Evolutionary conservation across 805 yeast species (phyloP).

Genomic region (Candida anglica): DNA sequence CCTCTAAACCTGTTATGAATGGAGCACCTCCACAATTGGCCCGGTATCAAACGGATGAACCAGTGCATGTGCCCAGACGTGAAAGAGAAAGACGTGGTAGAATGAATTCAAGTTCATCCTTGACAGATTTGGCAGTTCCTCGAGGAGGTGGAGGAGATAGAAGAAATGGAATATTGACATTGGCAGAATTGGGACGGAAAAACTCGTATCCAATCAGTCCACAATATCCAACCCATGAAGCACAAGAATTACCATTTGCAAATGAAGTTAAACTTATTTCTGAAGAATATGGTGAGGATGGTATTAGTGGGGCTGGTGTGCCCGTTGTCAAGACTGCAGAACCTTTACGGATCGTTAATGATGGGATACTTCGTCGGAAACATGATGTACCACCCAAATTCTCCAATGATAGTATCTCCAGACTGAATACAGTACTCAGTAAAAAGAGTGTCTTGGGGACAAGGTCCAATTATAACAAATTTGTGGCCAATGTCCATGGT

Average conservation of each 20-base stretch:
- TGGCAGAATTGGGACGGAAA: not conserved
- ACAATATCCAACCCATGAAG: not conserved
- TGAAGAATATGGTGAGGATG: slow-evolving; percentile 12
- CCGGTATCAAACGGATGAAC: not conserved
- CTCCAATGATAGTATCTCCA: too few relatives aligned
- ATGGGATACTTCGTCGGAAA: too few relatives aligned
- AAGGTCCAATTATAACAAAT: slow-evolving; percentile 32
- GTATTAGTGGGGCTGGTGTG: too few relatives aligned
- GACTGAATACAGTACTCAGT: slow-evolving; percentile 28
- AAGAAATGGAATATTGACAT: too few relatives aligned
- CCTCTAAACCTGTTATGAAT: not conserved
- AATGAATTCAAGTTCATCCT: not conserved
- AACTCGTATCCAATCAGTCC: not conserved
- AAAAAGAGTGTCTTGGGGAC: slow-evolving; percentile 37
- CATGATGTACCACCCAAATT: too few relatives aligned
- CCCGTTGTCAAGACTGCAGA: too few relatives aligned
- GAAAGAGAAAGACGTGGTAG: not conserved
- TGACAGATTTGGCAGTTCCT: not conserved
- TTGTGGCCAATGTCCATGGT: slow-evolving; percentile 25
- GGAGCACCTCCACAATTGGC: not conserved
- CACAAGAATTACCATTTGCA: slow-evolving; percentile 30
- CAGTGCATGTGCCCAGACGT: not conserved
- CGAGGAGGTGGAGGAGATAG: not conserved
- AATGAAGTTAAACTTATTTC: slow-evolving; percentile 31
- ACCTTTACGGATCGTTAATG: too few relatives aligned